phyloP scores from a whole-genome alignment of 208 protist genomes.

The Lotmaria passim region DNA sequence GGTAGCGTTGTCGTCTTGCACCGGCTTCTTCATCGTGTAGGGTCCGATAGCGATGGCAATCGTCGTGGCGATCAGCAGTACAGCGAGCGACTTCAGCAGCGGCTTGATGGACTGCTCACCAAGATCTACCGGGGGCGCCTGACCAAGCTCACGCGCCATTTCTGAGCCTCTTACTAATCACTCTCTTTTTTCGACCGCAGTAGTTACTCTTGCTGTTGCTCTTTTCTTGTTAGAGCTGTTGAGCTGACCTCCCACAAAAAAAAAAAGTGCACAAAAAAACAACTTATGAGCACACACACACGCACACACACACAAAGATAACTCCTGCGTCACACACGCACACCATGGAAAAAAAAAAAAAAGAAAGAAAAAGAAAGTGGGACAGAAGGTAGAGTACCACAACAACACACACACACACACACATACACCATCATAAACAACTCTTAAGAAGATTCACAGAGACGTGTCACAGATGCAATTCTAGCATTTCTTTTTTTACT shows the following conservation, averaged over 20 bases:
- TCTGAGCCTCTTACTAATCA: neutral
- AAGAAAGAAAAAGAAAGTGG: neutral
- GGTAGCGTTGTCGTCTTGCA: neutral
- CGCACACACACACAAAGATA: no score
- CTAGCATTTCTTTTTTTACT: neutral
- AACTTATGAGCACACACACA: no score
- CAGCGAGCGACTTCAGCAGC: conserved; percentile 9
- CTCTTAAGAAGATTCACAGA: neutral
- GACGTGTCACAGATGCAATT: no score
- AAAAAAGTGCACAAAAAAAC: neutral
- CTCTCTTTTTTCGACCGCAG: conserved; percentile 3
- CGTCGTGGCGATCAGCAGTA: neutral
- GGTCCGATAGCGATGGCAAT: conserved; percentile 8
- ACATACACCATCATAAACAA: neutral
- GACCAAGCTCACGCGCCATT: neutral
- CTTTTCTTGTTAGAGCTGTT: no score
- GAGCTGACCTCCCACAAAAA: no score
- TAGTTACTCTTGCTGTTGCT: neutral
- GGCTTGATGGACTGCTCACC: neutral
- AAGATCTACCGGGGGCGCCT: neutral
- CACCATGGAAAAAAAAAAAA: neutral
- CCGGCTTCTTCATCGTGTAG: conserved; percentile 2
- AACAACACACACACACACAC: neutral
- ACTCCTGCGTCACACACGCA: no score
- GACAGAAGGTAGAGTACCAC: neutral